phyloP scores from a whole-genome alignment of 495 filamentous ascomycete species.

The Penicillium paxilli region DNA sequence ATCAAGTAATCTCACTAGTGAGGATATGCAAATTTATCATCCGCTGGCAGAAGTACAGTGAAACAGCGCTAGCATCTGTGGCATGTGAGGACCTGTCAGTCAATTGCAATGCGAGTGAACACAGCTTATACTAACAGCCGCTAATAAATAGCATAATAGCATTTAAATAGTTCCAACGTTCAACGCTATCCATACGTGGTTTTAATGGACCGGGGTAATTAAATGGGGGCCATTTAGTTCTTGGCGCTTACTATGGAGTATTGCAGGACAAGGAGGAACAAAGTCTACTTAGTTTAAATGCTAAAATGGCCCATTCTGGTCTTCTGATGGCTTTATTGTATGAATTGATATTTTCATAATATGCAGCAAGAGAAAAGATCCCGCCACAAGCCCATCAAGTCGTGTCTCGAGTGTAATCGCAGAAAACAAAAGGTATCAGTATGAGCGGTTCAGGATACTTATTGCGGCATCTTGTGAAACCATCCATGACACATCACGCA shows the following conservation, averaged over 20 bases:
- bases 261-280: neutral
- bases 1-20: no score
- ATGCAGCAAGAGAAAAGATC: slow-evolving; percentile 11
- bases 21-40: no score
- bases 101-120: no score
- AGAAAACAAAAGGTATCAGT: slow-evolving; percentile 19
- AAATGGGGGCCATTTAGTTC: slow-evolving; percentile 5
- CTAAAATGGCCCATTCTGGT: slow-evolving; percentile 3
- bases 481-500: neutral
- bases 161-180: neutral
- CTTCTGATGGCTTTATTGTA: neutral
- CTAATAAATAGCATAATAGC: neutral
- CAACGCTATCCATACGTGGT: neutral
- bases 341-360: neutral
- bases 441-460: neutral
- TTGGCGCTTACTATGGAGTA: slow-evolving; percentile 3
- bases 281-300: slow-evolving; percentile 1
- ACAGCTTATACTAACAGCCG: no score
- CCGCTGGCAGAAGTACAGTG: neutral
- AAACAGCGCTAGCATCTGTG: no score
- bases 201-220: neutral
- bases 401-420: slow-evolving; percentile 23
- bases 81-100: no score
- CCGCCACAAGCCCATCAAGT: slow-evolving; percentile 20
- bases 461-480: neutral